A percentile compares a stretch with the other conserved stretches of the same genome.
Conservation (phyloP, 73 alveolate genomes). For the Urostyla sp. region DNA sequence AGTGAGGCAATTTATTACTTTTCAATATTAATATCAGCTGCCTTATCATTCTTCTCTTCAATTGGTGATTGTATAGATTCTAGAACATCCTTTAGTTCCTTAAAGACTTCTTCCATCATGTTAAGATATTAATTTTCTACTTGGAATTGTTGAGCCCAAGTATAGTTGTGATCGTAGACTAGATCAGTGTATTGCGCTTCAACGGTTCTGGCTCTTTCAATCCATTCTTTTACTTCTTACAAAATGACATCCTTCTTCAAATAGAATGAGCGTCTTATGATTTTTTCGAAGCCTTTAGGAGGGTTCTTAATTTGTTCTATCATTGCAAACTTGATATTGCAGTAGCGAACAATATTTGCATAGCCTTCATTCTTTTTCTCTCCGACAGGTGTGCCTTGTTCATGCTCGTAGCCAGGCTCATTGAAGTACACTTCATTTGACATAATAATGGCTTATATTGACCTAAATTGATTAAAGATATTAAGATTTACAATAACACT, state of each 20-base stretch:
- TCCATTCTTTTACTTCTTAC: constrained; percentile 80
- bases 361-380: constrained; percentile 95
- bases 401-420: constrained; percentile 98
- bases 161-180: constrained; percentile 69
- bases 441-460: constrained; percentile 96
- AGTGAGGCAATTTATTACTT: constrained; percentile 1
- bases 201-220: constrained; percentile 67
- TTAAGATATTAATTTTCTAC: constrained; percentile 62
- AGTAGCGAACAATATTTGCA: constrained; percentile 91
- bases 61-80: constrained; percentile 26
- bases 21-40: background rate
- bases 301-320: constrained; percentile 93
- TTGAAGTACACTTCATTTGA: constrained; percentile 94
- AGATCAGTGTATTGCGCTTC: constrained; percentile 64
- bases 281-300: constrained; percentile 89
- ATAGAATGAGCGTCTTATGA: constrained; percentile 79
- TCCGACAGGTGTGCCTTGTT: constrained; percentile 93
- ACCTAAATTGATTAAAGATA: too few relatives aligned
- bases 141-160: constrained; percentile 61
- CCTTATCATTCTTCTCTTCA: constrained; percentile 35
- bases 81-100: constrained; percentile 53
- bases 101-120: constrained; percentile 54
- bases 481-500: constrained; percentile 90
- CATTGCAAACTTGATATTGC: constrained; percentile 95
- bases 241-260: constrained; percentile 81